These are phyloP conservation scores for Quercus glauca DNA, from an alignment of 306 rosid species.

Conservation along the genomic window DNA sequence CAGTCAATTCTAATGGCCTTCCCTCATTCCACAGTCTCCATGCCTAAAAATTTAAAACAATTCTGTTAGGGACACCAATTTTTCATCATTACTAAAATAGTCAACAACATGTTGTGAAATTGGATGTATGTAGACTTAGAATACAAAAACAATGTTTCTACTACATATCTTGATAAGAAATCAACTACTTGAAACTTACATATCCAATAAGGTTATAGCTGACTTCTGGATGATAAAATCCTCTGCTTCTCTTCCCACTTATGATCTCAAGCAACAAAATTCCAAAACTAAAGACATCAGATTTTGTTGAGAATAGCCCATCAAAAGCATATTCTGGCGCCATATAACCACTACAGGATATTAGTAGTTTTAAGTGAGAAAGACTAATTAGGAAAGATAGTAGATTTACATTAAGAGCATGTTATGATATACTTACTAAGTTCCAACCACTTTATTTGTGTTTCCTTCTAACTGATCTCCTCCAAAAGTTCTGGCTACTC, in stretches of 20 bases:
- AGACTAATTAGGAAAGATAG: background rate
- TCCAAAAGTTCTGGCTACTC: slow-evolving; percentile 43
- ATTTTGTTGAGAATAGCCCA: slow-evolving; percentile 52
- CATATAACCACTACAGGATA: slow-evolving; percentile 50
- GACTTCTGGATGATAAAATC: slow-evolving; percentile 24
- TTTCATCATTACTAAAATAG: background rate
- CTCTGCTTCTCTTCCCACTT: slow-evolving; percentile 43
- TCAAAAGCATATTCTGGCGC: slow-evolving; percentile 52
- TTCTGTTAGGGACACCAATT: background rate
- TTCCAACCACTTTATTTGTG: slow-evolving; percentile 50
- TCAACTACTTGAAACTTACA: slow-evolving; percentile 28
- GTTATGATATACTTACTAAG: slow-evolving; percentile 38
- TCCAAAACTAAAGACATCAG: slow-evolving; percentile 60
- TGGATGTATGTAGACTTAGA: too few species aligned
- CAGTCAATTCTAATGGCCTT: slow-evolving; percentile 17
- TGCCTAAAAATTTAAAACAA: background rate
- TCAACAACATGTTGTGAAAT: too few species aligned
- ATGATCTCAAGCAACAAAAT: slow-evolving; percentile 47
- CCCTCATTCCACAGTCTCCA: slow-evolving; percentile 29
- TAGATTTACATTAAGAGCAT: too few species aligned
- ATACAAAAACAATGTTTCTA: too few species aligned
- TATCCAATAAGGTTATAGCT: slow-evolving; percentile 47
- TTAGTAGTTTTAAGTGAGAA: background rate
- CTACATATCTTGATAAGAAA: too few species aligned
- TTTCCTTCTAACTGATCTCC: slow-evolving; percentile 40